Base-by-base conservation (phyloP, 1,284 basidiomycete genomes). In the Malassezia obtusa region DNA sequence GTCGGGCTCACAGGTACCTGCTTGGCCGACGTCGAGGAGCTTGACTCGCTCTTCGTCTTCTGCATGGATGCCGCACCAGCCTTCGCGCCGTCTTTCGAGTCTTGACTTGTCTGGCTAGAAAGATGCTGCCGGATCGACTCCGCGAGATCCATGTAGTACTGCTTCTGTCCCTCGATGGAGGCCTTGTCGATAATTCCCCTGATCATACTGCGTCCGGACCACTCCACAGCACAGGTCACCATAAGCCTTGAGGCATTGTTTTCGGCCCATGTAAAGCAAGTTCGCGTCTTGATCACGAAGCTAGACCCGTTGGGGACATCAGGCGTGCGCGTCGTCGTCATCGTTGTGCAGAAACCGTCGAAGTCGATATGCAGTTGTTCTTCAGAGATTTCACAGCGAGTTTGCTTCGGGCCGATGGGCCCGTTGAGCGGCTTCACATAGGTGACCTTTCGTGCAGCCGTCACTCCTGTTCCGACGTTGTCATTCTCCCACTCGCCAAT, bases 131-230 rank as follows among this genome's bases (percentile, higher is more conserved):
- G 33, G 22, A 96, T 90, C 6, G 83, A 84, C 59, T 78, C 81
- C 61, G 92, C 88, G 5, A 96, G 80, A 38, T 89, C 89, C 15
- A 75, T 71, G 71, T 95, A 89, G 73, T 91, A 94, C 47, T 80
- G 78, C 75, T 86, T 91, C 72, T 98, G 92, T 2, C 94, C 92
- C n/a, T 95, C 91, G 46, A 95, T 83, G 6, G 83, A 85, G 0
- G 86, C 89, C 63, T 82, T 84, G 69, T 95, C 90, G 67, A 98
- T 94, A 65, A 98, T 87, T 51, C 89, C 88, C 76, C 88, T 92
- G 75, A 98, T 87, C 77, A 95, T 95, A 75, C 88, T 92, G 63
- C 90, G 81, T 21, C 91, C 91, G 0, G 85, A 88, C 91, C 92
- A 98, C 59, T 96, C 91, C 2, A 96, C 89, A 62, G 86, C 82